These are phyloP conservation scores for Russula abietina DNA, from an alignment of 768 basidiomycete species.

Conservation along the genomic window DNA sequence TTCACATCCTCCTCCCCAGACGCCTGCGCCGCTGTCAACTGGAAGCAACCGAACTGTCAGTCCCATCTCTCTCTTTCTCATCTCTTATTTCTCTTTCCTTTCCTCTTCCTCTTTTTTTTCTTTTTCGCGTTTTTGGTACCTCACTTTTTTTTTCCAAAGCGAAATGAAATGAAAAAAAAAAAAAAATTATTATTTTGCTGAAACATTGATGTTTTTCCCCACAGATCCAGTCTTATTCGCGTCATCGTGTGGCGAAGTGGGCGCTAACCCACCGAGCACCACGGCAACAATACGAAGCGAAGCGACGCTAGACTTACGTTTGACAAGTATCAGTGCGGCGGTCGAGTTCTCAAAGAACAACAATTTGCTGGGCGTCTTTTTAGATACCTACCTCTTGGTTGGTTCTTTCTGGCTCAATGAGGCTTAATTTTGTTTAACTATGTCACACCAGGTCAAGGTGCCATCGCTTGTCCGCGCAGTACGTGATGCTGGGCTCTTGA, in stretches of 20 bases:
- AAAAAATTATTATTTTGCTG: background rate
- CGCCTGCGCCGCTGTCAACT: constrained; percentile 86
- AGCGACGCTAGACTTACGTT: constrained; percentile 44
- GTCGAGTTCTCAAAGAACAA: constrained; percentile 91
- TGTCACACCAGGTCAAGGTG: constrained; percentile 61
- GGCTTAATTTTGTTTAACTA: constrained; percentile 11
- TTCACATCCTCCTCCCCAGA: constrained; percentile 90
- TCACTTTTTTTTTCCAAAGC: background rate
- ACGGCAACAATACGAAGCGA: constrained; percentile 33
- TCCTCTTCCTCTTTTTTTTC: background rate
- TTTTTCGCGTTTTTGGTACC: constrained; percentile 8
- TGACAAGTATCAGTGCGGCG: constrained; percentile 76
- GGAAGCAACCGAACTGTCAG: constrained; percentile 99
- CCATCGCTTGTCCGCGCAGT: constrained; percentile 87
- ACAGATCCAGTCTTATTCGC: constrained; percentile 94
- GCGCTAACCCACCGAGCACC: constrained; percentile 35
- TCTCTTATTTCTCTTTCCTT: background rate
- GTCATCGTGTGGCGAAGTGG: constrained; percentile 71
- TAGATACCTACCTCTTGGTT: constrained; percentile 84
- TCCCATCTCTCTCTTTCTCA: background rate
- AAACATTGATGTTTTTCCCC: constrained; percentile 2
- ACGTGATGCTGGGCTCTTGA: constrained; percentile 80
- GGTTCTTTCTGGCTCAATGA: constrained; percentile 29
- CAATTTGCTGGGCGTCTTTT: constrained; percentile 86
- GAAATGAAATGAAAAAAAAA: background rate